Percentiles rank a stretch among this genome's conserved stretches.
Conservation (phyloP, 306 rosid species). For the Citrullus mucosospermus region DNA sequence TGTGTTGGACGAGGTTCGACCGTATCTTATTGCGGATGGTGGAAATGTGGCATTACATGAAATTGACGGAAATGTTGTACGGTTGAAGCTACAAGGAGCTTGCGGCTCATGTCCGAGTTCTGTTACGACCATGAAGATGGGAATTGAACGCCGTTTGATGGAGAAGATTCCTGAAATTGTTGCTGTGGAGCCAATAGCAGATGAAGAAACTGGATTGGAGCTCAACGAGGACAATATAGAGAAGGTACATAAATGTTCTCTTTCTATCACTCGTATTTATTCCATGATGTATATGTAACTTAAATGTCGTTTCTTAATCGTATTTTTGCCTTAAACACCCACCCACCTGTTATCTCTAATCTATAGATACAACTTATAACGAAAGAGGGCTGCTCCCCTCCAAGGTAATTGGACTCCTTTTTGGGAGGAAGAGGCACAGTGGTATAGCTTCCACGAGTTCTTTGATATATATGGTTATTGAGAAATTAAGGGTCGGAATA, state of each 20-base stretch:
- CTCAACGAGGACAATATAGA: slow-evolving; percentile 78
- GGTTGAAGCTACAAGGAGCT: slow-evolving; percentile 96
- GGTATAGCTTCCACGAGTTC: not conserved
- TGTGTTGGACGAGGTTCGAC: slow-evolving; percentile 72
- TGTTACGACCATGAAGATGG: slow-evolving; percentile 91
- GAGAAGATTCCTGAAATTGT: slow-evolving; percentile 91
- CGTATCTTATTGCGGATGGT: slow-evolving; percentile 79
- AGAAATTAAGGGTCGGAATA: not conserved
- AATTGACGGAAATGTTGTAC: slow-evolving; percentile 78
- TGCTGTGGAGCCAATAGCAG: slow-evolving; percentile 82
- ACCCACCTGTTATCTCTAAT: not conserved
- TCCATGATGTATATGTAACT: not conserved
- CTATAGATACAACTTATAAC: not conserved
- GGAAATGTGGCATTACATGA: slow-evolving; percentile 88
- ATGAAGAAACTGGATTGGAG: slow-evolving; percentile 79
- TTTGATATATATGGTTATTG: not conserved
- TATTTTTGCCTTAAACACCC: not conserved
- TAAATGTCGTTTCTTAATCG: not conserved
- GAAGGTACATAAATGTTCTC: slow-evolving; percentile 34
- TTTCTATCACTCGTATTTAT: not conserved
- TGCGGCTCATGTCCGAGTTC: slow-evolving; percentile 96
- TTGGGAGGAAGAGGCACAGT: not conserved
- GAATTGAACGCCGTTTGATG: slow-evolving; percentile 86
- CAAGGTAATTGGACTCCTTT: not conserved
- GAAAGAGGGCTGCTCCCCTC: not conserved